phyloP scores from a whole-genome alignment of 2,329 filamentous ascomycete genomes.

The Penicillium griseofulvum region DNA sequence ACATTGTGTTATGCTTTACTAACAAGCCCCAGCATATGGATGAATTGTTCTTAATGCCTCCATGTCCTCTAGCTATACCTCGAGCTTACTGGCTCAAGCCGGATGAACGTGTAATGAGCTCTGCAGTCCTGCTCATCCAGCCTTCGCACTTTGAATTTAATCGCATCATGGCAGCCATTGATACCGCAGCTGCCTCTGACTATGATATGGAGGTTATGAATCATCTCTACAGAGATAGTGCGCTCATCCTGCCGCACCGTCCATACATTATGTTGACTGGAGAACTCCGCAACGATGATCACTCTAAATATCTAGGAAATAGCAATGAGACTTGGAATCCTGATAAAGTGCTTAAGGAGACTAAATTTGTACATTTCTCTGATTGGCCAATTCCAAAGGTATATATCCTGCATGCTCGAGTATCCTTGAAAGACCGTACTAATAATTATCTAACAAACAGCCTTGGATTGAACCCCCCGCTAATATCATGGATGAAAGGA shows the following conservation, averaged over 20 bases:
- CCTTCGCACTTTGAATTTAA: neutral
- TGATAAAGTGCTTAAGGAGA: neutral
- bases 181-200: neutral
- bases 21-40: neutral
- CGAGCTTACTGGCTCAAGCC: constrained; percentile 1
- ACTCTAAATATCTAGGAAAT: neutral
- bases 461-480: neutral
- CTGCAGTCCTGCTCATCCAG: neutral
- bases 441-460: neutral
- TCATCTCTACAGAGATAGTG: neutral
- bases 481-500: too few relatives aligned
- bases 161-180: neutral
- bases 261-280: neutral
- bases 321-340: neutral
- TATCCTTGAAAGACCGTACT: neutral
- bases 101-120: neutral
- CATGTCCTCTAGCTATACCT: neutral
- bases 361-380: neutral
- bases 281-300: neutral
- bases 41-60: neutral
- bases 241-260: neutral
- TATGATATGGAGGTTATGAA: constrained; percentile 1
- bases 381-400: neutral
- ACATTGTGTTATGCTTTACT: neutral
- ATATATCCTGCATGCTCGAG: too few relatives aligned